Evolutionary conservation across 495 filamentous ascomycete genomes (phyloP).

Genomic region (Talaromyces stipitatus): DNA sequence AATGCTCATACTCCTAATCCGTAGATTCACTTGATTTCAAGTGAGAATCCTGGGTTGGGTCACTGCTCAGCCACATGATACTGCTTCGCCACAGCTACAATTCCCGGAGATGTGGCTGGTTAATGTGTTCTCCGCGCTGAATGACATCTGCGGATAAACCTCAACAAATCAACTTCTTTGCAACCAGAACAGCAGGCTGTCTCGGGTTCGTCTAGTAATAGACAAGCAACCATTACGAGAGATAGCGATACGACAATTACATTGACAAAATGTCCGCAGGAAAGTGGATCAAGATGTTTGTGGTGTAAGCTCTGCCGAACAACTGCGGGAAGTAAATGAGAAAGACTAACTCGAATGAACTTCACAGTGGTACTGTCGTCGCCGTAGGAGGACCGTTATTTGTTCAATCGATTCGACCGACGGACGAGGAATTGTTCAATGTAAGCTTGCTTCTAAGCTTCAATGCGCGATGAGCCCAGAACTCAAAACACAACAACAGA

Average conservation of each 20-base stretch:
- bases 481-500: slow-evolving; percentile 28
- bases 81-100: not conserved
- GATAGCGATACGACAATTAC: not conserved
- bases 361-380: slow-evolving; percentile 53
- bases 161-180: not conserved
- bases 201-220: not conserved
- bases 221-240: not conserved
- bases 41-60: too few species aligned
- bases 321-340: not conserved
- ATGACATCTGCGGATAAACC: not conserved
- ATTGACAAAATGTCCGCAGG: slow-evolving; percentile 14
- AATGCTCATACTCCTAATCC: too few species aligned
- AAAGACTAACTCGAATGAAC: too few species aligned
- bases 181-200: not conserved
- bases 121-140: not conserved
- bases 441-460: slow-evolving; percentile 20
- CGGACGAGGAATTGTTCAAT: slow-evolving; percentile 84
- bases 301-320: slow-evolving; percentile 31
- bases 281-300: slow-evolving; percentile 49
- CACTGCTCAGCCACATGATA: not conserved
- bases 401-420: slow-evolving; percentile 70
- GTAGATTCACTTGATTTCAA: too few species aligned
- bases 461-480: not conserved
- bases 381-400: slow-evolving; percentile 80
- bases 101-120: not conserved